Conservation (phyloP, 192 early-diverging fungal genomes). For the Gamsiella multidivaricata region DNA sequence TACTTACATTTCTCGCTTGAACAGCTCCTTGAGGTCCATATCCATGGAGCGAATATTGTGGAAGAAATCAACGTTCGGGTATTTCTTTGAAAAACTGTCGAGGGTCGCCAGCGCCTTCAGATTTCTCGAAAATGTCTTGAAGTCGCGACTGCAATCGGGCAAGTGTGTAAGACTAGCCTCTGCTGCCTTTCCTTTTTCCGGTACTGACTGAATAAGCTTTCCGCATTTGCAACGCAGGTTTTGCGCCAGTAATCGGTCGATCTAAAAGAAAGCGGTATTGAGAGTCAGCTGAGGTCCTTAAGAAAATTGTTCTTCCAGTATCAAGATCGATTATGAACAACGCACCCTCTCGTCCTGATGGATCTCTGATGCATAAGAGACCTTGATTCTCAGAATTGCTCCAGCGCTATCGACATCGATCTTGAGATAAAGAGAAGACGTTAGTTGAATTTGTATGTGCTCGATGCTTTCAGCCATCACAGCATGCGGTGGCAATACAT, state of each 20-base stretch:
- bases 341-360: constrained; percentile 53
- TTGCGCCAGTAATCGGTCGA: constrained; percentile 44
- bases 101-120: constrained; percentile 39
- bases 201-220: constrained; percentile 16
- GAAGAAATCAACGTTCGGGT: constrained; percentile 51
- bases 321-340: no score
- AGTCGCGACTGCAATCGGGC: constrained; percentile 46
- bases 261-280: no score
- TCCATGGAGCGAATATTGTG: constrained; percentile 48
- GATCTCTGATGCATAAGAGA: constrained; percentile 49
- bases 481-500: background rate
- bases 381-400: constrained; percentile 40
- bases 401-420: constrained; percentile 55
- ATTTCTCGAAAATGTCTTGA: constrained; percentile 46
- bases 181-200: constrained; percentile 11
- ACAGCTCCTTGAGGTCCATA: constrained; percentile 46
- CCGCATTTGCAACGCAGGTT: constrained; percentile 52
- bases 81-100: constrained; percentile 52
- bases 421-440: constrained; percentile 8
- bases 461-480: background rate
- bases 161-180: constrained; percentile 19
- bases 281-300: no score
- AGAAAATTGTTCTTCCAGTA: background rate
- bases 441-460: background rate
- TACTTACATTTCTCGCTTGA: constrained; percentile 51